phyloP scores from a whole-genome alignment of 371 early-diverging fungal species.

The Mortierella sp. region DNA sequence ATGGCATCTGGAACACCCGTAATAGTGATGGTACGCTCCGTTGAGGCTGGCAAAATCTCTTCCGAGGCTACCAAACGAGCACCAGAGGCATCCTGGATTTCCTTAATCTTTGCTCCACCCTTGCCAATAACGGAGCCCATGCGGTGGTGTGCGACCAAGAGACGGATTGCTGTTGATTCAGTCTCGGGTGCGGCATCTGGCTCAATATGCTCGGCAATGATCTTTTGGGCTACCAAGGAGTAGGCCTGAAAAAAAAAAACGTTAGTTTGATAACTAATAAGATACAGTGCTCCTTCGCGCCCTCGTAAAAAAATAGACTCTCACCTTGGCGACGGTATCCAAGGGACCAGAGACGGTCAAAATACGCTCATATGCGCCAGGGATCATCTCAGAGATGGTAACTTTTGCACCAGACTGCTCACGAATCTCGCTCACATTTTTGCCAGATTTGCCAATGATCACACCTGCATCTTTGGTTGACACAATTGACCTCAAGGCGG shows the following conservation, averaged over 20 bases:
- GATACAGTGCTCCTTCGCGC: slow-evolving; percentile 47
- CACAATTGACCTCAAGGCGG: slow-evolving; percentile 79
- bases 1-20: slow-evolving; percentile 85
- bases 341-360: slow-evolving; percentile 81
- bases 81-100: slow-evolving; percentile 89
- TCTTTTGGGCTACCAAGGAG: slow-evolving; percentile 76
- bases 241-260: slow-evolving; percentile 66
- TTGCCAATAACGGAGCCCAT: slow-evolving; percentile 96
- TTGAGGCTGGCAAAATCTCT: slow-evolving; percentile 78
- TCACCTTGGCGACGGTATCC: slow-evolving; percentile 80
- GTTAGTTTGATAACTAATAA: not conserved
- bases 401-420: slow-evolving; percentile 82
- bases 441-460: slow-evolving; percentile 87
- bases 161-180: slow-evolving; percentile 69
- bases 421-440: slow-evolving; percentile 85
- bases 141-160: slow-evolving; percentile 79
- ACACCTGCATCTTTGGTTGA: slow-evolving; percentile 88
- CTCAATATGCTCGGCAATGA: slow-evolving; percentile 66
- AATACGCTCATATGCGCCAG: slow-evolving; percentile 80
- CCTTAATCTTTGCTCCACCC: slow-evolving; percentile 84
- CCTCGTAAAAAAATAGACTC: not conserved
- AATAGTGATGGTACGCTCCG: slow-evolving; percentile 89
- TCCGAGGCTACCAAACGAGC: slow-evolving; percentile 87
- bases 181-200: slow-evolving; percentile 57
- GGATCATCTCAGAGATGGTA: slow-evolving; percentile 83